Evolutionary conservation across 768 basidiomycete genomes (phyloP), one percentile per base, ranked within the genome.

Genomic region (Ramaria sp.): DNA sequence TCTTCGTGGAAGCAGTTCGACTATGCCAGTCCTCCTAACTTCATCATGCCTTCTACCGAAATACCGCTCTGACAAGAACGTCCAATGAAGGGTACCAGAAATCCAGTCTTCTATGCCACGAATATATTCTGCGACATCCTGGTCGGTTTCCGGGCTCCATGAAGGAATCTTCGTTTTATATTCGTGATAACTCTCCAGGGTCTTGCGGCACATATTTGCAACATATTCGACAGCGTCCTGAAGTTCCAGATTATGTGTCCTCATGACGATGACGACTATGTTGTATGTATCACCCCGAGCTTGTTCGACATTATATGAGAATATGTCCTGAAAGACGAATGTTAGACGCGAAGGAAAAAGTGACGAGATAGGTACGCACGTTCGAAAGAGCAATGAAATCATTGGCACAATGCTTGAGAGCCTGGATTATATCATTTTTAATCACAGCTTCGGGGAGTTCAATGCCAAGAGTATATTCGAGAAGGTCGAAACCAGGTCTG

Each of bases 51-150:
- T 61, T 32, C 68, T 66, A 15, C 82, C 85, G 61, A 87, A 87
- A 62, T 88, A 88, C 1, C 85, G 74, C 55, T 74, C 72, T 2
- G 78, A 78, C 66, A 77, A 73, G 66, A 84, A 85, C 63, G 81
- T 82, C 85, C 85, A 88, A 56, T 83, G 77, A 36, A 85, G 66
- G 37, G 77, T 79, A 69, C 82, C 85, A 30, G 83, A 76, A 18
- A 72, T 67, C 67, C 70, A 75, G 48, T 69, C 64, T 18, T 66
- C 71, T 15, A 75, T 57, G 15, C 72, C 70, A 41, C 70, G 61
- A 25, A 73, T 57, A 53, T 73, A 75, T 12, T 58, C 55, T 16
- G 63, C 63, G 36, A 85, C 82, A 64, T 80, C 77, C 13, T 15
- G 63, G 65, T 85, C 82, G 38, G 85, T 64, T 39, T 78, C 75